Percentiles rank a stretch among this genome's conserved stretches.
Evolutionary conservation across 441 rosid species (phyloP).

Genomic region (Mallotus repandus): DNA sequence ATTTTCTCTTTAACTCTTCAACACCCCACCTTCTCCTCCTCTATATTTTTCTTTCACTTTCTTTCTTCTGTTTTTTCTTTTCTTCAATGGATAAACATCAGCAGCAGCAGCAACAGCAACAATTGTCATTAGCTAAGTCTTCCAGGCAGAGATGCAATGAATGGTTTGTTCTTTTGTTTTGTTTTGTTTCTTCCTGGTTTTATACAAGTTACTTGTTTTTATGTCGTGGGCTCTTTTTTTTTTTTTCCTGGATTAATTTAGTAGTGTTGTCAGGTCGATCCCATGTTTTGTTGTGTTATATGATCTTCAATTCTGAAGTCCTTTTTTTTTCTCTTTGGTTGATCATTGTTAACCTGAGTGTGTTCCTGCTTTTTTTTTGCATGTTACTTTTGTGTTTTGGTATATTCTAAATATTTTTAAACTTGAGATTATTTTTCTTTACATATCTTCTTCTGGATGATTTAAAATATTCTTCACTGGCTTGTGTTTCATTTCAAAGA

Average conservation of each 20-base stretch:
- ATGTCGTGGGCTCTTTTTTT: constrained; percentile 5
- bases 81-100: constrained; percentile 55
- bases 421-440: too few species aligned
- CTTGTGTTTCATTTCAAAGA: too few species aligned
- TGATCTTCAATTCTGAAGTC: neutral
- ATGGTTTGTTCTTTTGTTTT: constrained; percentile 52
- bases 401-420: too few species aligned
- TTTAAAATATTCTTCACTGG: neutral
- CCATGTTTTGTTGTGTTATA: neutral
- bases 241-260: neutral
- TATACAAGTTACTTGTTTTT: neutral
- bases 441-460: neutral
- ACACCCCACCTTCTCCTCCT: constrained; percentile 18
- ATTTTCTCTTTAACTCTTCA: constrained; percentile 18
- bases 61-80: constrained; percentile 14
- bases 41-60: constrained; percentile 1
- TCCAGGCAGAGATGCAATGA: constrained; percentile 83
- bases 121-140: constrained; percentile 67
- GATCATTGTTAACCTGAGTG: too few species aligned
- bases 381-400: neutral
- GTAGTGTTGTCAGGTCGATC: neutral
- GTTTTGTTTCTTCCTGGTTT: neutral
- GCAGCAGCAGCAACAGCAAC: constrained; percentile 48
- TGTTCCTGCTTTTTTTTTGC: neutral
- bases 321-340: neutral